These are phyloP conservation scores for Rhodotorula sp. DNA, from an alignment of 1,284 basidiomycete species.

Conservation along the genomic window DNA sequence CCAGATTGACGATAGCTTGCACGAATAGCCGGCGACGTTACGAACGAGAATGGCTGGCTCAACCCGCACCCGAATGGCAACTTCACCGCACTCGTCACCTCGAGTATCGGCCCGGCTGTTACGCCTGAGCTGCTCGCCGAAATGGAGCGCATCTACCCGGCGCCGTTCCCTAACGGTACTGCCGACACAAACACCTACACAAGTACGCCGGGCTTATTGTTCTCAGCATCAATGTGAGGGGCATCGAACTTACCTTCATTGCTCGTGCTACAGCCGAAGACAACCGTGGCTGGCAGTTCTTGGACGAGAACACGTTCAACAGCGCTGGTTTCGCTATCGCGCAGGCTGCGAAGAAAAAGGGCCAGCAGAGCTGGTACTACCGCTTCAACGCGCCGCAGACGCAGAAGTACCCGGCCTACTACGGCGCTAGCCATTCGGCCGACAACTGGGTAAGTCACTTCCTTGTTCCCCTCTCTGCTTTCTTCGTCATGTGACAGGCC, in stretches of 20 bases:
- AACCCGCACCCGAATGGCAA: slow-evolving; percentile 1
- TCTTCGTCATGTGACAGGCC: no score
- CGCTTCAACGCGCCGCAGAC: slow-evolving; percentile 14
- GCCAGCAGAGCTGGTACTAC: background rate
- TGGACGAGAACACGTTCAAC: slow-evolving; percentile 3
- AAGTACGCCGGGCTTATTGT: background rate
- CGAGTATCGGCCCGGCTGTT: background rate
- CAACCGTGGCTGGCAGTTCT: background rate
- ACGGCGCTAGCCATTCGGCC: background rate
- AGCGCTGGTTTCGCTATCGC: background rate
- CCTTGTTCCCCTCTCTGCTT: background rate
- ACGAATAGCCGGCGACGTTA: slow-evolving; percentile 6
- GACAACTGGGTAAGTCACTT: background rate
- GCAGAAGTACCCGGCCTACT: background rate
- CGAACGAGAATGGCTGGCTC: slow-evolving; percentile 10
- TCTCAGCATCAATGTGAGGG: no score
- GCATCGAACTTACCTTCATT: background rate
- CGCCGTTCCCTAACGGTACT: slow-evolving; percentile 11
- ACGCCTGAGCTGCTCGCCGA: background rate
- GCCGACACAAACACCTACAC: slow-evolving; percentile 11
- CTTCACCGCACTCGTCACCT: background rate
- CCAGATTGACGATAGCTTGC: background rate
- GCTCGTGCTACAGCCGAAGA: background rate
- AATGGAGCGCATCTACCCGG: slow-evolving; percentile 11
- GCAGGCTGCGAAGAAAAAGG: background rate